Evolutionary conservation across 768 basidiomycete genomes (phyloP).

Genomic region (Wakefieldia striispora): DNA sequence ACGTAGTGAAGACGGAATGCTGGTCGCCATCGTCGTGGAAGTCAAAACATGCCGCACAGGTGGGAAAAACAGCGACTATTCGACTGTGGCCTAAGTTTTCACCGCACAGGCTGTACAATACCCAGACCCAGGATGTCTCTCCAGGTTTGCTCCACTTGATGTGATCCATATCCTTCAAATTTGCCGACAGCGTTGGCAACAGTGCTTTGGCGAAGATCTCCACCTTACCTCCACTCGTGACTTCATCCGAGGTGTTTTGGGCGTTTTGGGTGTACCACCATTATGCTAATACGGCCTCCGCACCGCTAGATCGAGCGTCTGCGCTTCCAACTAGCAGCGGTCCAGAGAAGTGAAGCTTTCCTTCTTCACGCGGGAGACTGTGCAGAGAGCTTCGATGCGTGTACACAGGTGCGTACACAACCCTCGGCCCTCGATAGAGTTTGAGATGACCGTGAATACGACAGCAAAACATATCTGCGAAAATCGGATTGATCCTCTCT

Average conservation of each 20-base stretch:
- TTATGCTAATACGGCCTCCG: slow-evolving; percentile 23
- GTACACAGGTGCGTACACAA: slow-evolving; percentile 63
- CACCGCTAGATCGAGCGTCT: slow-evolving; percentile 71
- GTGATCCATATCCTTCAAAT: background rate
- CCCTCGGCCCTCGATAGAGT: slow-evolving; percentile 10
- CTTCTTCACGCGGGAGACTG: slow-evolving; percentile 97
- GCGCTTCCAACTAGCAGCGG: slow-evolving; percentile 72
- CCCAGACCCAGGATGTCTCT: slow-evolving; percentile 58
- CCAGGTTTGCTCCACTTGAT: slow-evolving; percentile 41
- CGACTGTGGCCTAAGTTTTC: too few species aligned
- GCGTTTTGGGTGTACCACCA: slow-evolving; percentile 2
- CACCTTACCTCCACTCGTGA: slow-evolving; percentile 85
- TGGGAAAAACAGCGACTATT: slow-evolving; percentile 23
- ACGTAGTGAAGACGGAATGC: background rate
- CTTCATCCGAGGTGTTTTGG: slow-evolving; percentile 80
- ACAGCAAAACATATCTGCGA: slow-evolving; percentile 83
- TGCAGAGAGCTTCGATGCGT: slow-evolving; percentile 92
- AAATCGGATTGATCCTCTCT: slow-evolving; percentile 88
- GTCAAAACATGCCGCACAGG: slow-evolving; percentile 73
- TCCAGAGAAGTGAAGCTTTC: slow-evolving; percentile 87
- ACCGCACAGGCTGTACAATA: slow-evolving; percentile 62
- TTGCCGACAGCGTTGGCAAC: background rate
- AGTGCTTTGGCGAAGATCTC: slow-evolving; percentile 80
- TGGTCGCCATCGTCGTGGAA: slow-evolving; percentile 87
- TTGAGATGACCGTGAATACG: slow-evolving; percentile 1